These are phyloP conservation scores for Phytophthora sojae DNA, from an alignment of 352 stramenopile genomes.

Conservation along the genomic window DNA sequence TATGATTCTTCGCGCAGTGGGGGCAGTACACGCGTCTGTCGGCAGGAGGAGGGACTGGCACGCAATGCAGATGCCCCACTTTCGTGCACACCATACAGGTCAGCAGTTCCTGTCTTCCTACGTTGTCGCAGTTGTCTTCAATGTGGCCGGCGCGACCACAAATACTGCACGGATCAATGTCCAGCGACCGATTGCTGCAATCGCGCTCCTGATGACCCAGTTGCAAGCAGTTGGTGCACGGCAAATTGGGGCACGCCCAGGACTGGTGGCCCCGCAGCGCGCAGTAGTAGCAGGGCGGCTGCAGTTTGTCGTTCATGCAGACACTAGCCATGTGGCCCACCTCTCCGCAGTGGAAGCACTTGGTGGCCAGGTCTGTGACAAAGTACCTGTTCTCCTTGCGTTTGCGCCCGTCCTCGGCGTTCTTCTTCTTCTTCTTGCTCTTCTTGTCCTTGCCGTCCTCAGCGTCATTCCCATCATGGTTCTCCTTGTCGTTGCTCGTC, in stretches of 20 bases:
- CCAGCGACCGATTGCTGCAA: conserved; percentile 60
- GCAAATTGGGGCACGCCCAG: conserved; percentile 72
- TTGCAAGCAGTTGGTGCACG: conserved; percentile 72
- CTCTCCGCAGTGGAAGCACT: conserved; percentile 87
- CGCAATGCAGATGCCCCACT: conserved; percentile 73
- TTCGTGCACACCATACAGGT: conserved; percentile 83
- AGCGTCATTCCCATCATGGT: conserved; percentile 15
- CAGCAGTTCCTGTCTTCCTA: conserved; percentile 36
- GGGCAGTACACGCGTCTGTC: conserved; percentile 79
- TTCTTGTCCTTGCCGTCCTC: conserved; percentile 25
- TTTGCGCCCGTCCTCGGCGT: conserved; percentile 42
- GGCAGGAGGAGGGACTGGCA: conserved; percentile 66
- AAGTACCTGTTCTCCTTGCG: conserved; percentile 83
- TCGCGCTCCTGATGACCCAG: conserved; percentile 70
- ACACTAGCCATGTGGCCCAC: conserved; percentile 80
- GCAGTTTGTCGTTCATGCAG: conserved; percentile 78
- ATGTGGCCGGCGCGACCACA: conserved; percentile 70
- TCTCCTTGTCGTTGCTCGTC: conserved; percentile 7
- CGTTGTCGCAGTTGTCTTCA: conserved; percentile 51
- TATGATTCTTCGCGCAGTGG: conserved; percentile 68
- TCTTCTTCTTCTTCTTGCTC: conserved; percentile 33
- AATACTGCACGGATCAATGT: conserved; percentile 50
- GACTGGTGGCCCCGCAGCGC: conserved; percentile 75
- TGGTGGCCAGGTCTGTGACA: conserved; percentile 80
- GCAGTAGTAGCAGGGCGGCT: conserved; percentile 85